Evolutionary conservation across 225 moss, liverwort and hornwort species (phyloP), one percentile per base, ranked within the genome.

Genomic region (Physcomitrellopsis africana): DNA sequence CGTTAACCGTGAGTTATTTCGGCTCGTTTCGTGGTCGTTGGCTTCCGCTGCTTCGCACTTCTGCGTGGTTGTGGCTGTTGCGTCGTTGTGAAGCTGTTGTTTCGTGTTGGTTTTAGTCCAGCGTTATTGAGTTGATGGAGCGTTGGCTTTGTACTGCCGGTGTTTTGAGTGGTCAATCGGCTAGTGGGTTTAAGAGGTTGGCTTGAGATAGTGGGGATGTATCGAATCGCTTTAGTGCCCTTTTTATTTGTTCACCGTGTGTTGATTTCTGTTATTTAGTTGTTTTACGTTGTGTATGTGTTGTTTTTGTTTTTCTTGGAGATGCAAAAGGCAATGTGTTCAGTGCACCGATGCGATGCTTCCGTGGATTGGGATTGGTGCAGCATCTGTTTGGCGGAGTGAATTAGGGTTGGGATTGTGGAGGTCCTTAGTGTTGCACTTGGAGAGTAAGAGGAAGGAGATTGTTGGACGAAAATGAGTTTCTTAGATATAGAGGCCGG

Each of bases 401-500:
- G 63, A 63, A 71, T 68, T 52, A 63, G 76, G 71, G 79, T 76
- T 79, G 78, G 78, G 59, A 13, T 78, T 11, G n/a, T 47, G 7
- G 44, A 44, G 22, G 3, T 11, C 44, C 20, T 63, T 10, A 7
- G 20, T 53, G 52, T 24, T 8, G 32, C 46, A 70, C 14, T 16
- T 73, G 49, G 72, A 48, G 80, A 23, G 27, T 32, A 19, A 0
- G 56, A 11, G 46, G 41, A 70, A 27, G 62, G 56, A 18, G 32
- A 60, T 41, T 45, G 43, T 9, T 69, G 68, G 37, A 59, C 26
- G 19, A 76, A n/a, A 56, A 96, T 96, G 96, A 96, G 96, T 82
- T 96, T 96, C 68, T 80, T 96, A 80, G 96, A 96, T 77, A 72
- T 93, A 53, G 93, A 93, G 86, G 87, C 86, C 64, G 96, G 96